Conservation (phyloP, 1,139 yeast species). For the Geotrichum macrosporum region DNA sequence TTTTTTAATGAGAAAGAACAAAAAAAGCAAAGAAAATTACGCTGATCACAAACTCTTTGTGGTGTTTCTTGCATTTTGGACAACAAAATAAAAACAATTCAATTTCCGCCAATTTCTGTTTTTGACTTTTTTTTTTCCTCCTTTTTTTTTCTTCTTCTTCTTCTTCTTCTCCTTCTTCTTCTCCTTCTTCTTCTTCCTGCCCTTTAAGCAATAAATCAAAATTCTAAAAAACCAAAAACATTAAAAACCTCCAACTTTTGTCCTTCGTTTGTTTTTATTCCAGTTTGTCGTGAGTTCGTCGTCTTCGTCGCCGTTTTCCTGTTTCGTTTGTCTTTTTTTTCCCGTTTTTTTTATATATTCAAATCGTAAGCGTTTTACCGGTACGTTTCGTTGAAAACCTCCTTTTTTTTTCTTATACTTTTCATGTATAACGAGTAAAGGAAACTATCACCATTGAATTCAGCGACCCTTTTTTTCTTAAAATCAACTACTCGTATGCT, state of each 20-base stretch:
- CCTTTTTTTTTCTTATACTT: not conserved
- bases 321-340: not conserved
- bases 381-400: conserved; percentile 4
- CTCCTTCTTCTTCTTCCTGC: conserved; percentile 61
- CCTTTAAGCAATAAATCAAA: not conserved
- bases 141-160: conserved; percentile 2
- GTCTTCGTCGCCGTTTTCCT: not conserved
- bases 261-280: not conserved
- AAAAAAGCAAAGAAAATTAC: no score
- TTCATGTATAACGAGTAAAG: no score
- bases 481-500: no score
- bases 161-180: conserved; percentile 61
- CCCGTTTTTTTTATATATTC: not conserved
- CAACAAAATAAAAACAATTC: not conserved
- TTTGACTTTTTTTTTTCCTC: conserved; percentile 65
- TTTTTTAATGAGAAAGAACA: no score
- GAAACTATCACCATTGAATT: not conserved
- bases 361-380: not conserved
- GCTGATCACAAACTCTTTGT: not conserved
- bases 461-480: not conserved
- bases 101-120: conserved; percentile 50
- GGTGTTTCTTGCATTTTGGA: not conserved
- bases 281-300: not conserved
- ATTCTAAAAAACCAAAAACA: not conserved
- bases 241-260: conserved; percentile 4